Conservation (phyloP, 306 rosid genomes). For the Clitoria ternatea region DNA sequence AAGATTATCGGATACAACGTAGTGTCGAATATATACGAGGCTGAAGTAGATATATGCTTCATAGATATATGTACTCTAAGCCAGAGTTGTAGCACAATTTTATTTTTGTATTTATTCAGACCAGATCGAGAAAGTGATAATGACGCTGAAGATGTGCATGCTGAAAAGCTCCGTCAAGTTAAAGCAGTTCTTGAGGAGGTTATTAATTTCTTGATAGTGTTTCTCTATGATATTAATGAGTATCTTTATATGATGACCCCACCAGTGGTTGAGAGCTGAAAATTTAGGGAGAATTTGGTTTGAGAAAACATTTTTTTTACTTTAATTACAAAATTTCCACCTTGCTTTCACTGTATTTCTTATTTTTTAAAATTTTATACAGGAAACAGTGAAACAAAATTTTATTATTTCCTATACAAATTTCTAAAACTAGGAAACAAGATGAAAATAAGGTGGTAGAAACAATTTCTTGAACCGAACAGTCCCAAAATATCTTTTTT, state of each 20-base stretch:
- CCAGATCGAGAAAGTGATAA: conserved; percentile 84
- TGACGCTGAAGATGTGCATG: conserved; percentile 95
- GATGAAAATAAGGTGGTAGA: no score
- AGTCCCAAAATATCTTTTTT: background rate
- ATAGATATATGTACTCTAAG: conserved; percentile 2
- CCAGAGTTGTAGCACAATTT: conserved; percentile 18
- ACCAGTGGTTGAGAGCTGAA: background rate
- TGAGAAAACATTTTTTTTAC: no score
- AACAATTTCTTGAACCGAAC: no score
- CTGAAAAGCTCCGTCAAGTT: conserved; percentile 98
- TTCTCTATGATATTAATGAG: conserved; percentile 21
- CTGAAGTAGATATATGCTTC: conserved; percentile 11
- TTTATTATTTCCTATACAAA: no score
- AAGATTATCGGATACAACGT: no score
- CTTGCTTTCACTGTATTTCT: no score
- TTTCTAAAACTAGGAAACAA: no score
- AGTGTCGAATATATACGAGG: no score
- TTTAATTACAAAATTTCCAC: no score
- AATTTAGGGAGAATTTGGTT: no score
- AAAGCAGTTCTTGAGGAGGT: conserved; percentile 99
- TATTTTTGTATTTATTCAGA: conserved; percentile 44
- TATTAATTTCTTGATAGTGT: conserved; percentile 16
- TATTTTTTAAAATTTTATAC: no score
- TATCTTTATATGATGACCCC: conserved; percentile 12
- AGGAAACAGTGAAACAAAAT: no score